These are phyloP conservation scores for Komagataella populi DNA, from an alignment of 805 yeast genomes.

Conservation along the genomic window DNA sequence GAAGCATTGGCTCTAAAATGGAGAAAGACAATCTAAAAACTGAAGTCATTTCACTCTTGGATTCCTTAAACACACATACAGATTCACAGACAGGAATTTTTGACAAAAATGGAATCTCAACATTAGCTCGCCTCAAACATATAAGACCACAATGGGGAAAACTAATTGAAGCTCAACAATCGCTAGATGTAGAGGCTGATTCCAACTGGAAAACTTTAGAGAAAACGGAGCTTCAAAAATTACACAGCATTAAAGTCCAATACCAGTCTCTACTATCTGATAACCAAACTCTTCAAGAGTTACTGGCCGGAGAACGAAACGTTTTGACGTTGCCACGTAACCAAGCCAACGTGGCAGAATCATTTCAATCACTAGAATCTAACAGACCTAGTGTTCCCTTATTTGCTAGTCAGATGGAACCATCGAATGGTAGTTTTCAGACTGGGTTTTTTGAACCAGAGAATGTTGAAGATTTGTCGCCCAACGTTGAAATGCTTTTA, in stretches of 20 bases:
- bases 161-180: slow-evolving; percentile 15
- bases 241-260: slow-evolving; percentile 12
- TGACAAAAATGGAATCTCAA: slow-evolving; percentile 12
- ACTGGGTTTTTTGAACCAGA: not conserved
- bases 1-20: too few species aligned
- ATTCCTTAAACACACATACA: slow-evolving; percentile 2
- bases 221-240: slow-evolving; percentile 19
- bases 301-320: not conserved
- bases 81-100: slow-evolving; percentile 16
- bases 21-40: slow-evolving; percentile 4
- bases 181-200: slow-evolving; percentile 19
- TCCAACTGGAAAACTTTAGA: slow-evolving; percentile 25
- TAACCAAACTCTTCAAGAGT: slow-evolving; percentile 4
- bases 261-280: slow-evolving; percentile 6
- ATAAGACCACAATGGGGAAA: slow-evolving; percentile 18
- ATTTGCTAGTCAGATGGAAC: not conserved
- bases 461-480: not conserved
- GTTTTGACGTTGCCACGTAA: not conserved
- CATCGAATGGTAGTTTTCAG: not conserved
- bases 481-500: slow-evolving; percentile 11
- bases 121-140: slow-evolving; percentile 10
- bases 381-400: not conserved
- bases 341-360: not conserved
- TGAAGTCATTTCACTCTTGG: not conserved
- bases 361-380: not conserved